Evolutionary conservation across 371 early-diverging fungal genomes (phyloP), one percentile per base, ranked within the genome.

Genomic region (Syncephalis plumigaleata): DNA sequence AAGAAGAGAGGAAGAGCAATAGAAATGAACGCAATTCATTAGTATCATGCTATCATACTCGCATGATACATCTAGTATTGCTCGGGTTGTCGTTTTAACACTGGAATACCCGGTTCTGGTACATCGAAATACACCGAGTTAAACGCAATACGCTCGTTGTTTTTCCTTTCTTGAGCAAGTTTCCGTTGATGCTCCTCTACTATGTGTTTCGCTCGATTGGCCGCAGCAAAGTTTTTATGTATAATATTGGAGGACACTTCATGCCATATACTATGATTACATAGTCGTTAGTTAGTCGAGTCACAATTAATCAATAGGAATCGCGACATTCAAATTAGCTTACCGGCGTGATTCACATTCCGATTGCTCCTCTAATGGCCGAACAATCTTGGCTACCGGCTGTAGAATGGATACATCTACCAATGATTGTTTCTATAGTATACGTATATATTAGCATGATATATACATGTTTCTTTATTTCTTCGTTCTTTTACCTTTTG

Each of bases 141-240:
- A 47, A 50, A 53, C 18, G 49, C 57, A 37, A 50, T 44, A 25
- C 54, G 50, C 4, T 53, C 55, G 9, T 46, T 49, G 43, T 52
- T 53, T 37, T 67, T 67, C 43, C 60, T 47, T 39, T 58, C 61
- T 2, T 55, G 59, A 0, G 67, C 64, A 46, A 51, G 51, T 37
- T 54, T 39, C 17, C 75, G 58, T 56, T 74, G 73, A 2, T 25
- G 16, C 27, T 74, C 75, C 56, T 74, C 75, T 46, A 74, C 57
- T 1, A 40, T 52, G 18, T 60, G 57, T 46, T 74, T 74, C 38
- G 59, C 55, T 59, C 65, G 63, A 9, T 73, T 73, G 2, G 75
- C 75, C 2, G 59, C 58, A 16, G 54, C 47, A 46, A 52, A 73
- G 38, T 65, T 57, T 39, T 60, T 57, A 18, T 51, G 48, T 2